Evolutionary conservation across 2,329 filamentous ascomycete species (phyloP).

Genomic region (Venturia asperata): DNA sequence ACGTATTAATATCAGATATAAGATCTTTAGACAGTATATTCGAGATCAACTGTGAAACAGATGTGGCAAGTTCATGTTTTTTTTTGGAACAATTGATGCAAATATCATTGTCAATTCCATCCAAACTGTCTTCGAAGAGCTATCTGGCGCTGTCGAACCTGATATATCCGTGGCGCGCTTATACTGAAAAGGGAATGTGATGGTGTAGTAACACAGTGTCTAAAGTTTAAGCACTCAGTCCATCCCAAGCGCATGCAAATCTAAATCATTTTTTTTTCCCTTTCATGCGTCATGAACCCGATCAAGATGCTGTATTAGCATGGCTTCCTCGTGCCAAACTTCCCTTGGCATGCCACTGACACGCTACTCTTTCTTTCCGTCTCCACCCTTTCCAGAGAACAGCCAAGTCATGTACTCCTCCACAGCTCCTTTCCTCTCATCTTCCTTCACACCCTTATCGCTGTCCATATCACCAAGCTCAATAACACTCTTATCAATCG

Average conservation of each 20-base stretch:
- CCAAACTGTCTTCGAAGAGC: too few species aligned
- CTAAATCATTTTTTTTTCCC: background rate
- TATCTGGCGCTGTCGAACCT: too few species aligned
- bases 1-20: too few species aligned
- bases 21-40: too few species aligned
- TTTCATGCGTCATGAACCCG: background rate
- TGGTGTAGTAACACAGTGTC: background rate
- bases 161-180: too few species aligned
- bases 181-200: background rate
- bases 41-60: too few species aligned
- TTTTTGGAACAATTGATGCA: too few species aligned
- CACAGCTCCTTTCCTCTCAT: conserved; percentile 22
- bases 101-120: too few species aligned
- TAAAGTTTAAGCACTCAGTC: background rate
- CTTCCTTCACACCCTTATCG: conserved; percentile 19
- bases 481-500: conserved; percentile 5
- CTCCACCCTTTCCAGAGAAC: conserved; percentile 21
- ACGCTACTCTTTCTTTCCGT: background rate
- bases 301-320: background rate
- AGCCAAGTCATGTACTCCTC: conserved; percentile 29
- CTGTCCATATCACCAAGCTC: conserved; percentile 20
- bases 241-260: background rate
- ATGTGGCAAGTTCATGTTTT: too few species aligned
- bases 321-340: background rate
- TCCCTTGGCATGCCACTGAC: background rate